Percentiles rank a stretch among this genome's conserved stretches.
These are phyloP conservation scores for Pythium sukuiense DNA, from an alignment of 352 stramenopile species.

Conservation along the genomic window DNA sequence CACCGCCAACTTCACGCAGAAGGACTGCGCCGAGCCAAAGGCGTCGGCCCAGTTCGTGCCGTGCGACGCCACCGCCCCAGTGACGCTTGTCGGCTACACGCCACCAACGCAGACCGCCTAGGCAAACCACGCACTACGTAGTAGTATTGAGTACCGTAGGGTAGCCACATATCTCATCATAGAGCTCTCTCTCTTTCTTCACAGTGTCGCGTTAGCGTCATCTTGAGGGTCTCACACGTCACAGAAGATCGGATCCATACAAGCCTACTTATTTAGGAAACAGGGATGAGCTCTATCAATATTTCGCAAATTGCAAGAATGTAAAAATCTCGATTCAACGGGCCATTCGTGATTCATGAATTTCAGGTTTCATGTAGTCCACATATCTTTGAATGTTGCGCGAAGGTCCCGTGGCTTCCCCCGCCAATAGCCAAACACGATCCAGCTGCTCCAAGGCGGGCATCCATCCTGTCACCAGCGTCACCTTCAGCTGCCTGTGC, in stretches of 20 bases:
- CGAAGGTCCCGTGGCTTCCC: slow-evolving; percentile 1
- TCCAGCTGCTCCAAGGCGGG: not conserved
- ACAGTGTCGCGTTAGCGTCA: too few species aligned
- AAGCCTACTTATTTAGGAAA: not conserved
- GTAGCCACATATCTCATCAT: not conserved
- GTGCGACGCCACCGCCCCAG: slow-evolving; percentile 43
- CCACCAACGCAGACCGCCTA: slow-evolving; percentile 11
- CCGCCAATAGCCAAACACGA: not conserved
- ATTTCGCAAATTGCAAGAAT: not conserved
- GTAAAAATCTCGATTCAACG: too few species aligned
- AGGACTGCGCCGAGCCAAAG: slow-evolving; percentile 49
- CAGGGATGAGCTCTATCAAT: not conserved
- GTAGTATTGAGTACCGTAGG: not conserved
- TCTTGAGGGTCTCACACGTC: not conserved
- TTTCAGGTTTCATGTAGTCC: not conserved
- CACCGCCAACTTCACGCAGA: slow-evolving; percentile 45
- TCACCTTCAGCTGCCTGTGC: not conserved
- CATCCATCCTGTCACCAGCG: not conserved
- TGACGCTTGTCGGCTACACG: slow-evolving; percentile 48
- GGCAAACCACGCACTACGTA: not conserved
- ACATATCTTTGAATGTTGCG: slow-evolving; percentile 1
- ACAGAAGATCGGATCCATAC: not conserved
- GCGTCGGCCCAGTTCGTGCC: slow-evolving; percentile 46
- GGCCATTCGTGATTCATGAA: too few species aligned
- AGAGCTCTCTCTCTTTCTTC: not conserved